phyloP scores from a whole-genome alignment of 1,139 yeast species.

The Lodderomyces oxycetoniae region DNA sequence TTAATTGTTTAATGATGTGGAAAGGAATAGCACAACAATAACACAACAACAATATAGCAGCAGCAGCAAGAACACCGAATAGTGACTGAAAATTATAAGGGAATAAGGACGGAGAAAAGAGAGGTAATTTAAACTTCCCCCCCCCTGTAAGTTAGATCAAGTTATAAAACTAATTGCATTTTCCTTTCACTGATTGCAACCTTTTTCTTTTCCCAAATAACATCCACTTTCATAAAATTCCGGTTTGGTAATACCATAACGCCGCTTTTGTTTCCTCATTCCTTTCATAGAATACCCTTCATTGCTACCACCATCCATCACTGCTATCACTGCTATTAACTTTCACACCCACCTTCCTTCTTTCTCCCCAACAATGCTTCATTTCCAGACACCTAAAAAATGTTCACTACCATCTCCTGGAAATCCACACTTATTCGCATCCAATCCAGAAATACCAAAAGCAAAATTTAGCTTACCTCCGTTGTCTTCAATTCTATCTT shows the following conservation, averaged over 20 bases:
- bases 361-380: constrained; percentile 13
- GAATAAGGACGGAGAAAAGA: no score
- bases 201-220: neutral
- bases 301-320: neutral
- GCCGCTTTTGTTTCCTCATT: neutral
- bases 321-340: no score
- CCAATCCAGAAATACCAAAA: constrained; percentile 1
- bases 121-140: no score
- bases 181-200: neutral
- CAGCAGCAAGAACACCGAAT: no score
- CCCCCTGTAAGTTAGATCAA: no score
- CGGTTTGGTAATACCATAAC: neutral
- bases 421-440: neutral
- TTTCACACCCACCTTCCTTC: neutral
- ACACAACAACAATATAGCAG: no score
- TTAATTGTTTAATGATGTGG: no score
- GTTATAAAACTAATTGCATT: neutral
- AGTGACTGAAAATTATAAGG: no score
- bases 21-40: no score
- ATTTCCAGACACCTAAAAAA: constrained; percentile 30
- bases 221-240: neutral
- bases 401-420: constrained; percentile 21
- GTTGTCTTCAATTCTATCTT: constrained; percentile 32
- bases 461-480: constrained; percentile 35
- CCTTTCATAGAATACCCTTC: neutral